phyloP scores from a whole-genome alignment of 495 filamentous ascomycete species.

The Penicillium alfredii region DNA sequence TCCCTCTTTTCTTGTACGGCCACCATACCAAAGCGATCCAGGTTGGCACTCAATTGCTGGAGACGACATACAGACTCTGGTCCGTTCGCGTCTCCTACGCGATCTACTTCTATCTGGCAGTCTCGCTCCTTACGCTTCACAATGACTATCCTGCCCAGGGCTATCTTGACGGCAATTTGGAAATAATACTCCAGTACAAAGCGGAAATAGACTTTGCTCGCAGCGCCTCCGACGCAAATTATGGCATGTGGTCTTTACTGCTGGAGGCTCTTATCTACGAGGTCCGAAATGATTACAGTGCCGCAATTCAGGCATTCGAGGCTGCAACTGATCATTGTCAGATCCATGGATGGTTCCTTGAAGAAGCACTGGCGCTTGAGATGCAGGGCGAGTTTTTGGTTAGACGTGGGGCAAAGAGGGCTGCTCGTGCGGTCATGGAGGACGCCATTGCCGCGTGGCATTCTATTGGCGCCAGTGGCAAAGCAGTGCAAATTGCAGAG shows the following conservation, averaged over 20 bases:
- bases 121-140: slow-evolving; percentile 58
- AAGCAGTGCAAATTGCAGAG: slow-evolving; percentile 62
- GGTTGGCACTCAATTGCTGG: slow-evolving; percentile 55
- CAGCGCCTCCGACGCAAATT: slow-evolving; percentile 68
- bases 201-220: slow-evolving; percentile 64
- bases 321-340: slow-evolving; percentile 73
- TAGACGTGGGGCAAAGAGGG: slow-evolving; percentile 62
- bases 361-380: slow-evolving; percentile 76
- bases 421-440: slow-evolving; percentile 63
- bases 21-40: slow-evolving; percentile 64
- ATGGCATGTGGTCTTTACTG: slow-evolving; percentile 67
- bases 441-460: slow-evolving; percentile 71
- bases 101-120: slow-evolving; percentile 61
- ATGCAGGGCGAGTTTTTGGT: slow-evolving; percentile 66
- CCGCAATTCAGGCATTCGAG: slow-evolving; percentile 63
- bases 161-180: slow-evolving; percentile 48
- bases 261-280: slow-evolving; percentile 70
- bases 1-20: slow-evolving; percentile 69
- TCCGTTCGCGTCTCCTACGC: slow-evolving; percentile 62
- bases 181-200: slow-evolving; percentile 52
- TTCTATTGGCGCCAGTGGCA: slow-evolving; percentile 66
- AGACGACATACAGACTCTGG: slow-evolving; percentile 59
- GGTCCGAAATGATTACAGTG: slow-evolving; percentile 53
- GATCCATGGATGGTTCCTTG: slow-evolving; percentile 67
- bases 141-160: slow-evolving; percentile 47